Base-by-base conservation (phyloP, 192 early-diverging fungal genomes). In the Lobosporangium transversale region DNA sequence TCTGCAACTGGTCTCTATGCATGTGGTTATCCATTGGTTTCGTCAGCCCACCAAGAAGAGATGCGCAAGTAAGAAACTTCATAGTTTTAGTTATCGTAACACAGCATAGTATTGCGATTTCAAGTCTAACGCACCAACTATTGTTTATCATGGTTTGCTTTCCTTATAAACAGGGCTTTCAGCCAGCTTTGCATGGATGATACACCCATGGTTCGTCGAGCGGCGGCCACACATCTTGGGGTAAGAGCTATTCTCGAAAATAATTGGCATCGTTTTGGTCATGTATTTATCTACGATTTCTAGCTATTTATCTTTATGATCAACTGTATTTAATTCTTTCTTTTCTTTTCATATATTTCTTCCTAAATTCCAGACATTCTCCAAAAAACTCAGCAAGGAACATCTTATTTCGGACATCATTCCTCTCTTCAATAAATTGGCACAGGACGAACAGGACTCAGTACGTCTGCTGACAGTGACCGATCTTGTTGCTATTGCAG, bases 191-290 rank as follows among this genome's bases (percentile, higher is more conserved):
- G 90, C 73, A 83, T 90, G 66, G 98, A 99, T 81, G 95, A 95
- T 49, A 98, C 95, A 33, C 98, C 98, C 15, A 99, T 99, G 98
- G 97, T 97, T 62, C 89, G 97, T 65, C 89, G 98, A 61, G 94
- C 96, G 0, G 94, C 96, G 27, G 94, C 95, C 21, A 94, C 93
- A 27, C 86, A 92, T 65, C 78, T 96, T 21, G 81, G 87, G 33
- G 93, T 94, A 86, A 81, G 86, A n/a, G n/a, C n/a, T n/a, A n/a
- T n/a, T n/a, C n/a, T n/a, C n/a, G n/a, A n/a, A n/a, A n/a, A n/a
- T n/a, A n/a, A n/a, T n/a, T n/a, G n/a, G n/a, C n/a, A n/a, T n/a
- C n/a, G n/a, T n/a, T n/a, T n/a, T n/a, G n/a, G n/a, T n/a, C n/a
- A n/a, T n/a, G n/a, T n/a, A n/a, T n/a, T n/a, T n/a, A n/a, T n/a